Evolutionary conservation across 225 moss, liverwort and hornwort species (phyloP).

Genomic region (Lunularia cruciata): DNA sequence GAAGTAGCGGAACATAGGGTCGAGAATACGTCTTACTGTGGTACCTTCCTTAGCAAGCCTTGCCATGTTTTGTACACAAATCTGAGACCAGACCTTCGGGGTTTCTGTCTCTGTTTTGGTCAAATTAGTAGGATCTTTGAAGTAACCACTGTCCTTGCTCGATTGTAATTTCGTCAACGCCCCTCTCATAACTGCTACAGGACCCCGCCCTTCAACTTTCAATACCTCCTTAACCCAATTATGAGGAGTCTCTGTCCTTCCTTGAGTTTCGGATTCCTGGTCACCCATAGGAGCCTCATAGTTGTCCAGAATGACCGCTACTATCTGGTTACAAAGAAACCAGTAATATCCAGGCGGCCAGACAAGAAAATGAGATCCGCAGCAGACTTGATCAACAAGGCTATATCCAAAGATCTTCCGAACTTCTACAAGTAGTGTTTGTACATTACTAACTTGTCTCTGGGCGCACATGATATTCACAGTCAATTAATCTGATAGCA

Average conservation of each 20-base stretch:
- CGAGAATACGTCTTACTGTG: constrained; percentile 77
- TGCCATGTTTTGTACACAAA: constrained; percentile 91
- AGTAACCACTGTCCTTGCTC: constrained; percentile 46
- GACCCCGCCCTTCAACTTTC: constrained; percentile 70
- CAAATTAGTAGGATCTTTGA: constrained; percentile 59
- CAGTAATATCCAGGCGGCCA: too few relatives aligned
- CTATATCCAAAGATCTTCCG: too few relatives aligned
- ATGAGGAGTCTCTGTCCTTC: constrained; percentile 56
- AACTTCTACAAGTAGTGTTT: too few relatives aligned
- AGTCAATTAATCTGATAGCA: too few relatives aligned
- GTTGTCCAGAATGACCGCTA: constrained; percentile 76
- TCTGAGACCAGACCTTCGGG: constrained; percentile 84
- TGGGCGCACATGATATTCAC: too few relatives aligned
- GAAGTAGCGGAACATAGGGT: constrained; percentile 89
- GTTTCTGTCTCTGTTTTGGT: constrained; percentile 75
- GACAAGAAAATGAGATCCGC: too few relatives aligned
- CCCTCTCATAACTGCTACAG: constrained; percentile 66
- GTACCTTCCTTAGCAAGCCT: constrained; percentile 84
- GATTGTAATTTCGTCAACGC: constrained; percentile 59
- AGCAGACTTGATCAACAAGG: too few relatives aligned
- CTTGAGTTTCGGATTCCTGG: constrained; percentile 48
- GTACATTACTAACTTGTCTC: too few relatives aligned
- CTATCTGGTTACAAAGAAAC: too few relatives aligned
- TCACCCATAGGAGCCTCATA: constrained; percentile 63
- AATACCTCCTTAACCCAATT: constrained; percentile 71